Conservation (phyloP, 208 protist species). For the Angomonas ambiguus region DNA sequence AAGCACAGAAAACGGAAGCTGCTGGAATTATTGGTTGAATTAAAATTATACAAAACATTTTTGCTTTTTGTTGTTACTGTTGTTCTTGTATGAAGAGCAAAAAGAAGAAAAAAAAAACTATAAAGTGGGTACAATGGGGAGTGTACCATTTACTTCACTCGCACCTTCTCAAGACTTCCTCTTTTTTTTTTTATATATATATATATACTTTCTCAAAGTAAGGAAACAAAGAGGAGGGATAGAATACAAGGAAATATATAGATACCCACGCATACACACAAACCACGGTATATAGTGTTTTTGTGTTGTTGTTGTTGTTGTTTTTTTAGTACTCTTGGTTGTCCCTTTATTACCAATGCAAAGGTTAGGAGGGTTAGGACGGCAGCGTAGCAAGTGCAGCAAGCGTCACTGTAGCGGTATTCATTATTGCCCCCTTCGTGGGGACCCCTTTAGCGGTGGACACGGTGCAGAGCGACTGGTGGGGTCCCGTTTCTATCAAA, state of each 20-base stretch:
- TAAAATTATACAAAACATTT: neutral
- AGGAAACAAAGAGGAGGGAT: neutral
- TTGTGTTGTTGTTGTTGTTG: neutral
- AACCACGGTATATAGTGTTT: too few species aligned
- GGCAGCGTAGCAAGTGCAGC: too few species aligned
- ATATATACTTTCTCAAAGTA: neutral
- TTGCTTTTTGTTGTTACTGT: too few species aligned
- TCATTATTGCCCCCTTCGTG: too few species aligned
- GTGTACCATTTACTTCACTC: neutral
- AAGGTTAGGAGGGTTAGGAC: too few species aligned
- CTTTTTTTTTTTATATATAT: neutral
- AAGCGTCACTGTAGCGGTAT: too few species aligned
- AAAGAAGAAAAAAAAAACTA: neutral
- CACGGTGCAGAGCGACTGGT: too few species aligned
- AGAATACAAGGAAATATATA: neutral
- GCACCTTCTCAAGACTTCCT: neutral
- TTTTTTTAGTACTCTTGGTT: too few species aligned
- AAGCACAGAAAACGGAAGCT: conserved; percentile 14
- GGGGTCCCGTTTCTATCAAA: too few species aligned
- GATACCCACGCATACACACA: neutral
- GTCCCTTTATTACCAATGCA: too few species aligned
- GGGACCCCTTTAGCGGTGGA: too few species aligned
- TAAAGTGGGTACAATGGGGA: neutral
- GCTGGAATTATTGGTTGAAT: neutral
- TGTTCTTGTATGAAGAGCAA: neutral